These are phyloP conservation scores for Pseudozyma flocculosa DNA, from an alignment of 1,284 basidiomycete species.

Conservation along the genomic window DNA sequence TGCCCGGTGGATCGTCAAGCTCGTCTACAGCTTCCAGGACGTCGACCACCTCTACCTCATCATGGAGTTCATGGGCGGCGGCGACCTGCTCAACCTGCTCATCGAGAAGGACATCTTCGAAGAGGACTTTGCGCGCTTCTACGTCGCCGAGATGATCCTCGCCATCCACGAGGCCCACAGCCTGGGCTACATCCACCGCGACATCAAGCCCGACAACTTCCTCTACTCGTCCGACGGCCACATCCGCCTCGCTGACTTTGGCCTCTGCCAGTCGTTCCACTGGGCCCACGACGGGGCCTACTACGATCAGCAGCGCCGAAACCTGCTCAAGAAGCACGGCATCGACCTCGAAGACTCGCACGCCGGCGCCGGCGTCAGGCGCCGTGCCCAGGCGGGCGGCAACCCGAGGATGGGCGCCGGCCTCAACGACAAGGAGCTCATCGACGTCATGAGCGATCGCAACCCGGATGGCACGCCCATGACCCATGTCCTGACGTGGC, in stretches of 20 bases:
- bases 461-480: conserved; percentile 51
- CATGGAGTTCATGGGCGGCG: conserved; percentile 87
- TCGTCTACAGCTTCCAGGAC: conserved; percentile 71
- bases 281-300: conserved; percentile 61
- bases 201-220: conserved; percentile 97
- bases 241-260: conserved; percentile 92
- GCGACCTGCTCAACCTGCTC: conserved; percentile 89
- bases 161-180: conserved; percentile 90
- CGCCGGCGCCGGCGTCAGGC: conserved; percentile 61
- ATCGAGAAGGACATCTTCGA: conserved; percentile 92
- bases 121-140: conserved; percentile 90
- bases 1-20: conserved; percentile 78
- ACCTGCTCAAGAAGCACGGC: conserved; percentile 86
- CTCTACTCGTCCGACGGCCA: conserved; percentile 89
- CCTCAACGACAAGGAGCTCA: conserved; percentile 37
- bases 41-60: conserved; percentile 85
- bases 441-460: conserved; percentile 50
- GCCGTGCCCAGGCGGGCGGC: conserved; percentile 16
- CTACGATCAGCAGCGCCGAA: conserved; percentile 88
- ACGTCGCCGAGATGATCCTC: conserved; percentile 97
- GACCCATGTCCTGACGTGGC: conserved; percentile 68
- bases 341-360: conserved; percentile 78
- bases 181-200: conserved; percentile 93
- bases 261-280: conserved; percentile 65
- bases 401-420: conserved; percentile 7